These are phyloP conservation scores for Cladophialophora exuberans DNA, from an alignment of 2,329 filamentous ascomycete species.

Conservation along the genomic window DNA sequence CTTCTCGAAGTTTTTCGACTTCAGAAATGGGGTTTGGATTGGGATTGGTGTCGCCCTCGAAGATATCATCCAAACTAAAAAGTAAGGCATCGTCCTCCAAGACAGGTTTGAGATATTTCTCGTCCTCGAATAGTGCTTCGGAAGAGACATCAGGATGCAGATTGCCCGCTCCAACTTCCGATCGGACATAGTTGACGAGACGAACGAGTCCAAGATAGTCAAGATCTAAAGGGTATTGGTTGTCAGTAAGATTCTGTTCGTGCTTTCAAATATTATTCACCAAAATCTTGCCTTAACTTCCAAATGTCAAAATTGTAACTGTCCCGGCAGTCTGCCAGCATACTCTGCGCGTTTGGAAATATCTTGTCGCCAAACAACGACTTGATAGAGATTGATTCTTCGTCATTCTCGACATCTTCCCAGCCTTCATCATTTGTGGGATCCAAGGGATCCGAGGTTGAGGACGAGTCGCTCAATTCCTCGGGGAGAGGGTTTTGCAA, in stretches of 20 bases:
- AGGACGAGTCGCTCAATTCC: slow-evolving; percentile 21
- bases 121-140: slow-evolving; percentile 68
- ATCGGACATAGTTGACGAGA: slow-evolving; percentile 69
- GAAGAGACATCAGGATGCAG: slow-evolving; percentile 61
- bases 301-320: slow-evolving; percentile 70
- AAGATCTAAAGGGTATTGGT: slow-evolving; percentile 46
- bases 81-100: slow-evolving; percentile 88
- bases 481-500: slow-evolving; percentile 2
- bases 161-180: slow-evolving; percentile 51
- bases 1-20: slow-evolving; percentile 63
- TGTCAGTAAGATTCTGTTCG: slow-evolving; percentile 20
- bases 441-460: slow-evolving; percentile 44
- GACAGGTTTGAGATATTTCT: slow-evolving; percentile 79
- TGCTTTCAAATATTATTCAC: slow-evolving; percentile 40
- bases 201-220: slow-evolving; percentile 76
- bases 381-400: slow-evolving; percentile 64
- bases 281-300: slow-evolving; percentile 56
- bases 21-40: slow-evolving; percentile 49
- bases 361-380: slow-evolving; percentile 70
- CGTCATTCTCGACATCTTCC: slow-evolving; percentile 65
- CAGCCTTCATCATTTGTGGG: slow-evolving; percentile 55
- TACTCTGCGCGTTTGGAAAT: slow-evolving; percentile 65
- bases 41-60: slow-evolving; percentile 41
- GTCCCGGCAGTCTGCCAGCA: slow-evolving; percentile 71
- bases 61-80: slow-evolving; percentile 81